These are phyloP conservation scores for Saccharomyces pastorianus DNA, from an alignment of 1,139 yeast species.

Conservation along the genomic window DNA sequence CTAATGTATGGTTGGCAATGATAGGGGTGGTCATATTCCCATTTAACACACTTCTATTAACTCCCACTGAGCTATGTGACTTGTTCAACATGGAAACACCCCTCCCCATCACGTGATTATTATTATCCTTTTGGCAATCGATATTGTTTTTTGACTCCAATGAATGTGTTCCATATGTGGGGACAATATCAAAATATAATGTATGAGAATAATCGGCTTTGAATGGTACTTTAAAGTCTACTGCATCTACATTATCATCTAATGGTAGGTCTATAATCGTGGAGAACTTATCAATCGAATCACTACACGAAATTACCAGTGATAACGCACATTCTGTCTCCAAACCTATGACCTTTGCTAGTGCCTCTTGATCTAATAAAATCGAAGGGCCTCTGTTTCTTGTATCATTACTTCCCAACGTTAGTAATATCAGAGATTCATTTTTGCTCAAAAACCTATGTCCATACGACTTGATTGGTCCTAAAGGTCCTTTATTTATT, in stretches of 20 bases:
- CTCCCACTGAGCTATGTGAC: conserved; percentile 63
- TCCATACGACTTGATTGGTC: conserved; percentile 76
- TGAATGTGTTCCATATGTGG: conserved; percentile 48
- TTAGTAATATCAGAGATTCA: conserved; percentile 64
- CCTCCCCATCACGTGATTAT: conserved; percentile 57
- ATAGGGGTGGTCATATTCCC: conserved; percentile 70
- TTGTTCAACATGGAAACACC: conserved; percentile 71
- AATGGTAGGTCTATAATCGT: conserved; percentile 72
- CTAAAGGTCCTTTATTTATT: conserved; percentile 7
- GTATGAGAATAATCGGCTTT: conserved; percentile 47
- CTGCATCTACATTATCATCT: conserved; percentile 80
- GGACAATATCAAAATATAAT: conserved; percentile 78
- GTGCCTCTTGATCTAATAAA: conserved; percentile 40
- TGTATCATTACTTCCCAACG: conserved; percentile 80
- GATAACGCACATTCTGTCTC: conserved; percentile 86
- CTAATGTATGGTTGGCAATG: conserved; percentile 61
- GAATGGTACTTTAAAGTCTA: conserved; percentile 58
- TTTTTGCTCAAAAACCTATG: conserved; percentile 61
- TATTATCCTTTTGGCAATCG: background rate
- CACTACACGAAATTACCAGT: conserved; percentile 55
- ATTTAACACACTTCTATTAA: conserved; percentile 58
- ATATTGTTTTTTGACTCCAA: background rate
- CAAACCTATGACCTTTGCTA: background rate
- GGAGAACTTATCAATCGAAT: conserved; percentile 50
- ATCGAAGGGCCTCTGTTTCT: conserved; percentile 56